Evolutionary conservation across 2,329 filamentous ascomycete species (phyloP).

Genomic region (Fusarium domesticum): DNA sequence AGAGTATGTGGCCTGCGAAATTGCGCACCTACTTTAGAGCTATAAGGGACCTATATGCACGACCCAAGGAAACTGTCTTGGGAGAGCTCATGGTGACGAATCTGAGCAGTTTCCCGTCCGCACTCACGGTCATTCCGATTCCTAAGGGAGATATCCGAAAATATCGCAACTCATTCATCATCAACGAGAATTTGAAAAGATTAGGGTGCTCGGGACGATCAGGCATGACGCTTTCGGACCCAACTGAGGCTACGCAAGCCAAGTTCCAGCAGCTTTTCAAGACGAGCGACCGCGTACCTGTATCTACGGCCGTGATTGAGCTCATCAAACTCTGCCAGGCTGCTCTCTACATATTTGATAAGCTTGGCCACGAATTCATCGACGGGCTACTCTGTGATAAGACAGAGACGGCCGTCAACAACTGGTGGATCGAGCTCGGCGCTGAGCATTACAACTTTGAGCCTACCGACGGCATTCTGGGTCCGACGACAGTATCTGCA

Average conservation of each 20-base stretch:
- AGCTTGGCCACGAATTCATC: slow-evolving; percentile 81
- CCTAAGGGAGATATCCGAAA: slow-evolving; percentile 81
- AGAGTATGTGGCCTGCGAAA: slow-evolving; percentile 73
- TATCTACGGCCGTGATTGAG: slow-evolving; percentile 78
- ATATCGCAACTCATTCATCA: slow-evolving; percentile 80
- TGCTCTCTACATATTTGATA: slow-evolving; percentile 82
- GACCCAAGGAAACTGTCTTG: slow-evolving; percentile 74
- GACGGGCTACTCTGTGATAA: slow-evolving; percentile 92
- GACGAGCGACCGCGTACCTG: slow-evolving; percentile 75
- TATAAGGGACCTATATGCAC: slow-evolving; percentile 79
- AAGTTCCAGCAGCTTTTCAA: slow-evolving; percentile 92
- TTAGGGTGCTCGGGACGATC: slow-evolving; percentile 88
- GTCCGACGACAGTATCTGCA: slow-evolving; percentile 86
- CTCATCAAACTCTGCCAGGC: slow-evolving; percentile 89
- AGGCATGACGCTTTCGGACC: slow-evolving; percentile 74
- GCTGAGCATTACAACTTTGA: slow-evolving; percentile 90
- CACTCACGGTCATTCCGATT: slow-evolving; percentile 85
- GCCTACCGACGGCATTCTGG: slow-evolving; percentile 86
- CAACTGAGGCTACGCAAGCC: slow-evolving; percentile 76
- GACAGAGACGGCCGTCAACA: slow-evolving; percentile 82
- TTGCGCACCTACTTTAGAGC: slow-evolving; percentile 83
- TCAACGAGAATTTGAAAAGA: slow-evolving; percentile 92
- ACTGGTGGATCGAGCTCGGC: slow-evolving; percentile 96
- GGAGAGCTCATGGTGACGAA: slow-evolving; percentile 94
- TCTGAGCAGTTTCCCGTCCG: slow-evolving; percentile 85